Base-by-base conservation (phyloP, 129 eudicot species). In the Oenanthe sinensis region DNA sequence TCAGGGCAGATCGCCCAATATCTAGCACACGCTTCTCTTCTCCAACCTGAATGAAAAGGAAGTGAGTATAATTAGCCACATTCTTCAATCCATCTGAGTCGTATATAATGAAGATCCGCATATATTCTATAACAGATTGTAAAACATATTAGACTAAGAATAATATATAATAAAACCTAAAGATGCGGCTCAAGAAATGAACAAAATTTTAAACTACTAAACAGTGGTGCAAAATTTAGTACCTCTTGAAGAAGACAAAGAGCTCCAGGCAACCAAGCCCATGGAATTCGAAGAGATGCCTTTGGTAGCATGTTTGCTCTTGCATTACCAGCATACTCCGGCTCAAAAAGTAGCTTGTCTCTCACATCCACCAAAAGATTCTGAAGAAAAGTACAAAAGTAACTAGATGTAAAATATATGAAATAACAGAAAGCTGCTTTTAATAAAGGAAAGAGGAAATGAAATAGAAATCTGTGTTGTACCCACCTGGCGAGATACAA, bases 171-270 rank as follows among this genome's bases (percentile, higher is more conserved):
- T 14, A 4, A 58, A 58, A 63, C 2, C 5, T 19, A n/a, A n/a
- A 60, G 15, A 60, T 3, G 68, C 3, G 15, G 8, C 68, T 37
- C 75, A 62, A 43, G 20, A 39, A 78, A 30, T 47, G 4, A 62
- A 24, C 54, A 77, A 2, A 65, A 44, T 24, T 62, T 6, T 9
- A 46, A 24, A 73, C 3, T 5, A 63, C 43, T 67, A 67, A 15
- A 14, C 40, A 50, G 19, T 6, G 37, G 69, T 22, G 71, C 9
- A 52, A 72, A n/a, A 30, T 44, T 77, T 45, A 81, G 48, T 90
- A 96, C 99, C 97, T 96, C 99, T 87, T 96, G 99, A 81, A 96
- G 97, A 77, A 96, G 97, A 86, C 93, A 90, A 77, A 96, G 96
- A 79, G 99, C 97, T 70, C 90, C 91, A 76, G 99, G 91, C 84